Conservation (phyloP, 805 yeast species). For the Saccharomycopsis synnaedendra region DNA sequence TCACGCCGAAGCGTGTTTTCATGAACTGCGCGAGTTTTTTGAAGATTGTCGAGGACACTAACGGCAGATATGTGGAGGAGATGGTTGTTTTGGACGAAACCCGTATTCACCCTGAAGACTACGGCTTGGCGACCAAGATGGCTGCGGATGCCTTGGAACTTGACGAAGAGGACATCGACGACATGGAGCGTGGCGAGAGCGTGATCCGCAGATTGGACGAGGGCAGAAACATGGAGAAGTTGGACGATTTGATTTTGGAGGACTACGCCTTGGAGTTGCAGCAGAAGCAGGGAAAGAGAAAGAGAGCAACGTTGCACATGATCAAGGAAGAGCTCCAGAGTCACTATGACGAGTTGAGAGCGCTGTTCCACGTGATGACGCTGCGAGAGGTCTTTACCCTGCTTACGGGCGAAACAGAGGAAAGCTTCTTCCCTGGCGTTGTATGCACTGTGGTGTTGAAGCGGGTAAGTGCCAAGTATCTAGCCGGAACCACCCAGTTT, state of each 20-base stretch:
- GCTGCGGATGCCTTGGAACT: conserved; percentile 96
- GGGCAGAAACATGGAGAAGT: conserved; percentile 59
- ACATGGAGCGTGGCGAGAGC: conserved; percentile 67
- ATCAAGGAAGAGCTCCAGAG: conserved; percentile 79
- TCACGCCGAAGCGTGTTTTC: conserved; percentile 71
- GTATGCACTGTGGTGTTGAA: conserved; percentile 67
- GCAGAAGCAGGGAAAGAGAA: conserved; percentile 57
- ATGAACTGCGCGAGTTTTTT: conserved; percentile 88
- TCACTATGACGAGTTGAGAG: conserved; percentile 80
- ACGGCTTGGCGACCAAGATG: conserved; percentile 91
- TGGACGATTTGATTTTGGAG: conserved; percentile 79
- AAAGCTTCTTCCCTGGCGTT: conserved; percentile 54
- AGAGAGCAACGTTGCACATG: conserved; percentile 70
- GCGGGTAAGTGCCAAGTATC: conserved; percentile 39
- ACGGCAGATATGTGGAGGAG: conserved; percentile 35
- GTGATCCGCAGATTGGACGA: conserved; percentile 63
- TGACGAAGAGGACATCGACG: conserved; percentile 86
- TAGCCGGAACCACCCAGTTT: conserved; percentile 38
- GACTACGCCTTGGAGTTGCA: conserved; percentile 88
- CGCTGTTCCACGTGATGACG: conserved; percentile 52
- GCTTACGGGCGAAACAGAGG: conserved; percentile 77
- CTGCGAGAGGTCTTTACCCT: conserved; percentile 72
- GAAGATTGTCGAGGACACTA: conserved; percentile 46
- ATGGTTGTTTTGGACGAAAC: conserved; percentile 86
- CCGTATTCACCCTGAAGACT: conserved; percentile 96